Conservation (phyloP, 2,329 filamentous ascomycete genomes). For the Bipolaris bicolor region DNA sequence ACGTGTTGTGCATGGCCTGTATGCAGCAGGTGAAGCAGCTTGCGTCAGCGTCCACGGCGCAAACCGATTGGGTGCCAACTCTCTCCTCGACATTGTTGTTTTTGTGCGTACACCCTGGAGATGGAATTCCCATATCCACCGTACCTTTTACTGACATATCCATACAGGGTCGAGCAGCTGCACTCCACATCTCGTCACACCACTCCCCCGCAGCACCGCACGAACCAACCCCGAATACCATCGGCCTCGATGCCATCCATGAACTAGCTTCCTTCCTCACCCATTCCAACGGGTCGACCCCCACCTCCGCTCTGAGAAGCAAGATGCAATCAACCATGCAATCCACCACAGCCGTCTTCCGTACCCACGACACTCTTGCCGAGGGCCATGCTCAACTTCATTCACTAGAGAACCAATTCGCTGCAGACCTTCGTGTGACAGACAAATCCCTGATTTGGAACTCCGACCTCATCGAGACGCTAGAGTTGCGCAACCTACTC, state of each 20-base stretch:
- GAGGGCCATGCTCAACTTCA: slow-evolving; percentile 43
- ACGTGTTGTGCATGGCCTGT: slow-evolving; percentile 53
- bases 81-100: slow-evolving; percentile 58
- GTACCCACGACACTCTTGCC: slow-evolving; percentile 48
- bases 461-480: slow-evolving; percentile 55
- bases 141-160: background rate
- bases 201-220: slow-evolving; percentile 49
- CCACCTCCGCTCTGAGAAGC: slow-evolving; percentile 48
- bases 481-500: slow-evolving; percentile 56
- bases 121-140: no score
- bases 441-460: slow-evolving; percentile 59
- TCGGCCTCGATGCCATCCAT: slow-evolving; percentile 45
- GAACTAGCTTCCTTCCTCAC: slow-evolving; percentile 47
- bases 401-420: slow-evolving; percentile 48
- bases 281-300: slow-evolving; percentile 44
- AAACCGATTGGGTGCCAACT: slow-evolving; percentile 57
- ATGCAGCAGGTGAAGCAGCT: slow-evolving; percentile 57
- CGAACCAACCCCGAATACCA: slow-evolving; percentile 39
- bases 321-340: slow-evolving; percentile 58
- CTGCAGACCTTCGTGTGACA: slow-evolving; percentile 44
- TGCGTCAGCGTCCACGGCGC: slow-evolving; percentile 59
- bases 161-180: slow-evolving; percentile 52
- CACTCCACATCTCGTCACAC: slow-evolving; percentile 50
- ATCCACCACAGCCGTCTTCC: slow-evolving; percentile 55
- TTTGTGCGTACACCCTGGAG: slow-evolving; percentile 42